Base-by-base conservation (phyloP, 441 rosid species). In the Pelargonium australe region DNA sequence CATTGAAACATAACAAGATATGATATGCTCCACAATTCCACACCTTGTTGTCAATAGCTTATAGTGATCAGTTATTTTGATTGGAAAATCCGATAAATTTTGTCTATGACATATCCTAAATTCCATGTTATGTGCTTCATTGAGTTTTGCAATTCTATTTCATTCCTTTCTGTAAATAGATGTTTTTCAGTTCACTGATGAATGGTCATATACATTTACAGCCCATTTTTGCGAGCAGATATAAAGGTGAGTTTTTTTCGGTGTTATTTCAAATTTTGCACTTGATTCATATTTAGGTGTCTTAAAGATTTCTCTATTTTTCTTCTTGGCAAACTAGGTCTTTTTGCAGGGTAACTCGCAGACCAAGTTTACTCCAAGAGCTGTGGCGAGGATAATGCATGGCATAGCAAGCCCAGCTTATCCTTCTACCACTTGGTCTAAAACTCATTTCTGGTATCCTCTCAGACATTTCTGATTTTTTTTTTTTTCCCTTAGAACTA, bases 341-440 rank as follows among this genome's bases (percentile, higher is more conserved):
- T 91, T 94, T 76, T 72, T 88, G 77, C 96, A 87, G 81, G 81
- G 93, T 72, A 91, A 89, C 77, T 84, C 85, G 2, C 87, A 94
- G 12, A 81, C 83, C 34, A 94, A 89, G 80, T 91, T 91, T 79
- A 94, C 96, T 61, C 97, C 97, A 37, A 85, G 98, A 79, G 90
- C 95, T 69, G 75, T 93, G 45, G 92, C 95, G 25, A 94, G 97
- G 77, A 88, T 91, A 85, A 84, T 94, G 90, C 96, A 91, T 72
- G 97, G 95, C 79, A 85, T 91, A 77, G 85, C 86, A 68, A 94
- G 98, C 80, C 97, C 96, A 74, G 92, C 95, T 13, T 94, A 89
- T 79, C 91, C 86, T 4, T 81, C 87, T 76, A 45, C 91, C 70
- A 68, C 73, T 71, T 91, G 98, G 98, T 86, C 89, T 43, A 89